A percentile compares a stretch with the other conserved stretches of the same genome.
phyloP scores from a whole-genome alignment of 1,139 yeast genomes.

The Blastobotrys indianensis region DNA sequence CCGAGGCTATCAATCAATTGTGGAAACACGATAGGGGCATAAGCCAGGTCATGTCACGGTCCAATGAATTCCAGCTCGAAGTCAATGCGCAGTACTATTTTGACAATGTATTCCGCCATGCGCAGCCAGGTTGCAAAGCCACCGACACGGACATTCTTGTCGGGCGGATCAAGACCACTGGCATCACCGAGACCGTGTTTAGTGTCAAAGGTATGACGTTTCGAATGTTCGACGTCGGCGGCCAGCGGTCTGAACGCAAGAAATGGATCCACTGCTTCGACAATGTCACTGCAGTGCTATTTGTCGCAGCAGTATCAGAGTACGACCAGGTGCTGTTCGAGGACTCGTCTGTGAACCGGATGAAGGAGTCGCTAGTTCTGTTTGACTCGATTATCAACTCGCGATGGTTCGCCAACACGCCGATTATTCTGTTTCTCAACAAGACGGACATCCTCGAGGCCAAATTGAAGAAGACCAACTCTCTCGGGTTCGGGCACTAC shows the following conservation, averaged over 20 bases:
- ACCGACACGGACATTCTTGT: conserved; percentile 76
- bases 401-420: conserved; percentile 77
- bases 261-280: conserved; percentile 98
- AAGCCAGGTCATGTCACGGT: conserved; percentile 49
- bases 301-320: conserved; percentile 89
- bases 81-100: conserved; percentile 75
- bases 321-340: conserved; percentile 90
- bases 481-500: conserved; percentile 19
- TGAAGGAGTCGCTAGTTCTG: conserved; percentile 82
- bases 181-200: conserved; percentile 84
- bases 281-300: conserved; percentile 80
- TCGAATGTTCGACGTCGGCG: conserved; percentile 91
- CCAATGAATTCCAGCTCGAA: conserved; percentile 79
- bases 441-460: conserved; percentile 76
- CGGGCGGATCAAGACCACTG: conserved; percentile 93
- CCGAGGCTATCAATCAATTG: conserved; percentile 56
- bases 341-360: conserved; percentile 81
- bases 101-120: conserved; percentile 58
- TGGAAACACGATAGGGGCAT: conserved; percentile 73
- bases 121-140: conserved; percentile 61
- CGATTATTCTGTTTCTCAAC: conserved; percentile 82
- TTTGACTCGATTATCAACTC: conserved; percentile 85
- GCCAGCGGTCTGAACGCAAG: conserved; percentile 87
- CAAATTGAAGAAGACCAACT: conserved; percentile 54
- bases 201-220: conserved; percentile 57